Base-by-base conservation (phyloP, 73 alveolate genomes). In the Uronychia binucleata region DNA sequence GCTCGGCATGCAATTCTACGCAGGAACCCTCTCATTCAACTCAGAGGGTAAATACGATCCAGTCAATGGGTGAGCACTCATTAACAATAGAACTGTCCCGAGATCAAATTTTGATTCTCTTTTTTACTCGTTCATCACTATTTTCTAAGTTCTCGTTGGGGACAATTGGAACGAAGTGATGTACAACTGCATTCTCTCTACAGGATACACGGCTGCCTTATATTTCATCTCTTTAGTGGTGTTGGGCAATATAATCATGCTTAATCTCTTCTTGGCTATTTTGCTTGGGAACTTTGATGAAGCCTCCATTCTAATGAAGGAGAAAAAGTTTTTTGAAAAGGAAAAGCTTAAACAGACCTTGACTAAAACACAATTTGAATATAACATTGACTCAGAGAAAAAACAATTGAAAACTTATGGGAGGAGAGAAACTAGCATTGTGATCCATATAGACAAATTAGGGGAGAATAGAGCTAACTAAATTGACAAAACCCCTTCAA, bases 1-100 rank as follows among this genome's bases (percentile, higher is more conserved):
- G 79, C 87, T 90, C 14, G 95, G 95, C n/a, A 86, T 90, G 95
- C 90, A 90, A 58, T 79, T 90, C 28, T 90, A 86, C 75, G 95
- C 95, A 8, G 77, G n/a, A n/a, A n/a, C n/a, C n/a, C n/a, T n/a
- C n/a, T n/a, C n/a, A n/a, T n/a, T n/a, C n/a, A n/a, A n/a, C n/a
- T n/a, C n/a, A n/a, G n/a, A n/a, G n/a, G n/a, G n/a, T n/a, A n/a
- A n/a, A n/a, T n/a, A n/a, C n/a, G 14, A 13, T 74, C 34, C 14
- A 13, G 31, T 11, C 19, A 27, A 26, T 27, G 80, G 27, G 14
- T 74, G 14, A 74, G 27, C 19, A 27, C 31, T 25, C 27, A 57
- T 26, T n/a, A n/a, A n/a, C n/a, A n/a, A n/a, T n/a, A 82, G 88
- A 25, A 60, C 33, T 1, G 60, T 77, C 67, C 92, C 92, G 1